Conservation (phyloP, 768 basidiomycete species). For the Russula compacta region DNA sequence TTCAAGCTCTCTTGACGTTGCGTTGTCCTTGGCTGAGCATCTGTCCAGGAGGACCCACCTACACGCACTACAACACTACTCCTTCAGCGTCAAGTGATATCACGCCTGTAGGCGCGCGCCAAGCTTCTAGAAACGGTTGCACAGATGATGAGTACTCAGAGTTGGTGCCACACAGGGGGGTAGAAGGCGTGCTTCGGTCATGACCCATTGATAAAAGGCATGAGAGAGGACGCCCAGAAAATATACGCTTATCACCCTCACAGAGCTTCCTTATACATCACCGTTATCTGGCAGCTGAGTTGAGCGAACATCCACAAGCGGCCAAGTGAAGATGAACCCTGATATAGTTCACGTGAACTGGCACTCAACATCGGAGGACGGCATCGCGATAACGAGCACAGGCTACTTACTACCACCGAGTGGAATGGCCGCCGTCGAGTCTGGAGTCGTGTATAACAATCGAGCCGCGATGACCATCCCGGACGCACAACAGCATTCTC, state of each 20-base stretch:
- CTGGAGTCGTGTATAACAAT: neutral
- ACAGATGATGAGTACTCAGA: neutral
- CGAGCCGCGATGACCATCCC: neutral
- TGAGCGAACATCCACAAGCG: neutral
- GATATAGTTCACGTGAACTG: neutral
- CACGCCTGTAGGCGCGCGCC: neutral
- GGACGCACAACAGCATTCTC: neutral
- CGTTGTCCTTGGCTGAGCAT: neutral
- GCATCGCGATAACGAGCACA: neutral
- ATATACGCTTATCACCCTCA: neutral
- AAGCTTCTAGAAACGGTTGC: neutral
- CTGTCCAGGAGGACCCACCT: too few relatives aligned
- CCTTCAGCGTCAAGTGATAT: neutral
- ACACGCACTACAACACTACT: too few relatives aligned
- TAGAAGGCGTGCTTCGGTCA: neutral
- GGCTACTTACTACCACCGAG: neutral
- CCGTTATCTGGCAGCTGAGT: neutral
- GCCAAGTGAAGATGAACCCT: neutral
- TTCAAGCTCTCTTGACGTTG: neutral
- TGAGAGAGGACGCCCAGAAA: neutral
- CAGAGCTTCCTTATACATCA: neutral
- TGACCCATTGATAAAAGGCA: neutral
- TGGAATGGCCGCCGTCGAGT: neutral
- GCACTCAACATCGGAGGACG: neutral
- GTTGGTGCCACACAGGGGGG: slow-evolving; percentile 1